Evolutionary conservation across 2,329 filamentous ascomycete species (phyloP), one percentile per base, ranked within the genome.

Genomic region (Beauveria asiatica): DNA sequence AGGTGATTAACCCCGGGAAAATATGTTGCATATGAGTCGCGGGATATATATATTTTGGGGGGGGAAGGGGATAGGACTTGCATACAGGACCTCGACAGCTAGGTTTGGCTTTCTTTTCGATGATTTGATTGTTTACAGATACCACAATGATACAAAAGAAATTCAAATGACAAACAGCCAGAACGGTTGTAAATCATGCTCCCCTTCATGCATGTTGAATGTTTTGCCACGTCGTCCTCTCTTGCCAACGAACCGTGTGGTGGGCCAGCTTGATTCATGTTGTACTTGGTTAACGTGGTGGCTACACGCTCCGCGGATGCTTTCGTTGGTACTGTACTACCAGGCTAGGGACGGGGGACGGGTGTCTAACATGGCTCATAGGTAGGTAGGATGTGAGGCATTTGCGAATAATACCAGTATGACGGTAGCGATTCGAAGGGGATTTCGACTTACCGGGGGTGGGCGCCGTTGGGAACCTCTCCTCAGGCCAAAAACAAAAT

Each of bases 61-160:
- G 11, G 30, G 33, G 13, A n/a, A n/a, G 16, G 33, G 27, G 23
- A 41, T 10, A 13, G 44, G 44, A 50, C 23, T 45, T 44, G 56
- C 56, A 59, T 58, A 52, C 25, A 42, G 56, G 33, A 60, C 17
- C 51, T 55, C 56, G 11, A 10, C 33, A 51, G 45, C 48, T 39
- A 52, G 48, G 23, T 59, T 45, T 13, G 48, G 56, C 46, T 51
- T 10, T n/a, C 30, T 45, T 25, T 49, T 59, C 52, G 25, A 59
- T 44, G 56, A 59, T 52, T 59, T 23, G n/a, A 39, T 44, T 45
- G 42, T 37, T 58, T 45, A 45, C 56, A 59, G 56, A 59, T 52
- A 59, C 56, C 56, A 59, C 25, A 30, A 54, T 39, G 45, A 55
- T 55, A 25, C 23, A 48, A 45, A 49, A 52, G 41, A 57, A 44